Evolutionary conservation across 2,329 filamentous ascomycete species (phyloP).

Genomic region (Beauveria caledonica): DNA sequence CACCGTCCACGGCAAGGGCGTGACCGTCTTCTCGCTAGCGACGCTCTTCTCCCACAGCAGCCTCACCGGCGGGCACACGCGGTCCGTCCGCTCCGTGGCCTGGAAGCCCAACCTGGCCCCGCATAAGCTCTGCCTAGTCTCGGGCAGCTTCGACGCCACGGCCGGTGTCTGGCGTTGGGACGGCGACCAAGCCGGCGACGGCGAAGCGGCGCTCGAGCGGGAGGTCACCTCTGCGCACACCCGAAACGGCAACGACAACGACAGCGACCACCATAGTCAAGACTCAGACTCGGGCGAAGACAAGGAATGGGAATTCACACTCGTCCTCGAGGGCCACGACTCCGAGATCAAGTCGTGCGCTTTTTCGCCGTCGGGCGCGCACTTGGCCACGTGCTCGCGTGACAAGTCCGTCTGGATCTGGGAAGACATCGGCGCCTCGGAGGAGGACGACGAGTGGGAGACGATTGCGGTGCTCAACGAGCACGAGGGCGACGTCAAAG

Average conservation of each 20-base stretch:
- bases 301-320: slow-evolving; percentile 86
- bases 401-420: slow-evolving; percentile 98
- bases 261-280: slow-evolving; percentile 16
- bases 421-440: slow-evolving; percentile 71
- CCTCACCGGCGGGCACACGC: slow-evolving; percentile 81
- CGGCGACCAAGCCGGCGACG: slow-evolving; percentile 28
- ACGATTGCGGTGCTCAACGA: slow-evolving; percentile 91
- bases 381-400: slow-evolving; percentile 81
- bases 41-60: slow-evolving; percentile 71
- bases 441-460: slow-evolving; percentile 91
- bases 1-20: slow-evolving; percentile 78
- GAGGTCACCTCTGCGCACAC: slow-evolving; percentile 2
- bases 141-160: slow-evolving; percentile 87
- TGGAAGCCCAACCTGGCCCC: slow-evolving; percentile 71
- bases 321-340: slow-evolving; percentile 91
- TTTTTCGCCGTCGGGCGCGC: slow-evolving; percentile 65
- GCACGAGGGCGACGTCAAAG: slow-evolving; percentile 93
- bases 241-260: slow-evolving; percentile 16
- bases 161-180: slow-evolving; percentile 75
- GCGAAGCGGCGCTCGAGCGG: slow-evolving; percentile 6
- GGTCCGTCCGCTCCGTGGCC: slow-evolving; percentile 74
- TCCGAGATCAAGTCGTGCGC: slow-evolving; percentile 79
- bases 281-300: slow-evolving; percentile 49
- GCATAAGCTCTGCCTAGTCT: slow-evolving; percentile 70
- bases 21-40: slow-evolving; percentile 81